These are phyloP conservation scores for Colletotrichum orbiculare DNA, from an alignment of 2,329 filamentous ascomycete genomes.

Conservation along the genomic window DNA sequence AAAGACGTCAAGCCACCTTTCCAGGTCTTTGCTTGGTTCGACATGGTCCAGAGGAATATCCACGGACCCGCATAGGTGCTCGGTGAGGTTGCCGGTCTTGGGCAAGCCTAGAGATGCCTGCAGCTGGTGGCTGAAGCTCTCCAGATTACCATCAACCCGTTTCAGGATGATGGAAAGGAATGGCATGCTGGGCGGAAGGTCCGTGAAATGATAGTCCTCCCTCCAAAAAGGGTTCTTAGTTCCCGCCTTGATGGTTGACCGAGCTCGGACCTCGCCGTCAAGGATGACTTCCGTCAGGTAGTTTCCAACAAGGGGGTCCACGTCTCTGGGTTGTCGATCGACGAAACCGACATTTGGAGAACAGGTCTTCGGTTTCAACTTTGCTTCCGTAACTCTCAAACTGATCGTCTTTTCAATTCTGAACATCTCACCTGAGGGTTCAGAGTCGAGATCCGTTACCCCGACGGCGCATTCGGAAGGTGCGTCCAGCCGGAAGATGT, in stretches of 20 bases:
- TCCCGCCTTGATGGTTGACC: slow-evolving; percentile 77
- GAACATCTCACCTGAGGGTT: slow-evolving; percentile 63
- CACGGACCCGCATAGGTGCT: slow-evolving; percentile 75
- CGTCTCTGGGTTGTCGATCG: slow-evolving; percentile 49
- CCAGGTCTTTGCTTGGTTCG: slow-evolving; percentile 79
- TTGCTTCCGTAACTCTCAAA: slow-evolving; percentile 71
- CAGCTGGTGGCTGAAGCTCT: slow-evolving; percentile 57
- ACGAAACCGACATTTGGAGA: slow-evolving; percentile 32
- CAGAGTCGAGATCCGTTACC: slow-evolving; percentile 51
- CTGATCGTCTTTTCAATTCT: slow-evolving; percentile 71
- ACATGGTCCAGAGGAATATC: slow-evolving; percentile 85
- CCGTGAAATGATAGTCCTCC: slow-evolving; percentile 81
- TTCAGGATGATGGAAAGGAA: slow-evolving; percentile 79
- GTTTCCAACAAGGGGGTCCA: slow-evolving; percentile 68
- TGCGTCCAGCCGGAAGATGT: slow-evolving; percentile 78
- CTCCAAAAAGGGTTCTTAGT: slow-evolving; percentile 85
- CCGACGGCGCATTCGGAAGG: slow-evolving; percentile 54
- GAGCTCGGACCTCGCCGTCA: slow-evolving; percentile 81
- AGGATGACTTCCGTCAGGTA: slow-evolving; percentile 84
- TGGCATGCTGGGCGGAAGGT: slow-evolving; percentile 76
- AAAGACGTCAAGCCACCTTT: slow-evolving; percentile 87
- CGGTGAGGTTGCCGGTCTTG: slow-evolving; percentile 57
- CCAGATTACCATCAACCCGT: slow-evolving; percentile 64
- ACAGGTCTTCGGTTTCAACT: slow-evolving; percentile 58
- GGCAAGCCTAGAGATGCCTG: slow-evolving; percentile 55